Percentiles rank a stretch among this genome's conserved stretches.
phyloP scores from a whole-genome alignment of 2,329 filamentous ascomycete species.

The Aspergillus fischeri region DNA sequence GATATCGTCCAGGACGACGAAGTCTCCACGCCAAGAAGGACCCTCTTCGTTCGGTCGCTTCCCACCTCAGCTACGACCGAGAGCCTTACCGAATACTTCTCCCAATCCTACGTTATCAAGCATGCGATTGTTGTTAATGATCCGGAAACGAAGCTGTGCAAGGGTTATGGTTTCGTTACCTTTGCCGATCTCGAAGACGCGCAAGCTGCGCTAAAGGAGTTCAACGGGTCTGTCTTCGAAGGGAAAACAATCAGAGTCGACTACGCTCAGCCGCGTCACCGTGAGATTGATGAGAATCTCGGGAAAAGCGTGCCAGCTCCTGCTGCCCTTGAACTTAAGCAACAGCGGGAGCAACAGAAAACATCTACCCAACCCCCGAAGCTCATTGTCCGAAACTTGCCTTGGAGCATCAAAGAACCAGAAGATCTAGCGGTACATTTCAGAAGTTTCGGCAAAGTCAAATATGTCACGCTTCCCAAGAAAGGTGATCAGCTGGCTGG shows the following conservation, averaged over 20 bases:
- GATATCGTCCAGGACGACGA: conserved; percentile 16
- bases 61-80: conserved; percentile 76
- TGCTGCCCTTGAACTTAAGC: conserved; percentile 34
- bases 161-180: conserved; percentile 94
- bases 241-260: conserved; percentile 83
- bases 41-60: conserved; percentile 88
- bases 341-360: conserved; percentile 53
- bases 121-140: conserved; percentile 92
- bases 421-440: conserved; percentile 79
- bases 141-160: conserved; percentile 76
- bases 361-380: conserved; percentile 63
- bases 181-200: conserved; percentile 94
- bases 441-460: conserved; percentile 84
- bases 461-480: conserved; percentile 78
- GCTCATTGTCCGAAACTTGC: conserved; percentile 86
- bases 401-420: conserved; percentile 88
- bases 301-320: conserved; percentile 39
- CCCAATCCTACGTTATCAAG: conserved; percentile 89
- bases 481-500: conserved; percentile 69
- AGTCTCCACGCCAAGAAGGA: conserved; percentile 46
- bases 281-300: conserved; percentile 55
- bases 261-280: conserved; percentile 77
- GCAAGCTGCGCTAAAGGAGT: conserved; percentile 70
- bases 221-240: conserved; percentile 72
- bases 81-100: conserved; percentile 81